Percentiles rank a stretch among this genome's conserved stretches.
These are phyloP conservation scores for Dactylella cylindrospora DNA, from an alignment of 2,329 filamentous ascomycete species.

Conservation along the genomic window DNA sequence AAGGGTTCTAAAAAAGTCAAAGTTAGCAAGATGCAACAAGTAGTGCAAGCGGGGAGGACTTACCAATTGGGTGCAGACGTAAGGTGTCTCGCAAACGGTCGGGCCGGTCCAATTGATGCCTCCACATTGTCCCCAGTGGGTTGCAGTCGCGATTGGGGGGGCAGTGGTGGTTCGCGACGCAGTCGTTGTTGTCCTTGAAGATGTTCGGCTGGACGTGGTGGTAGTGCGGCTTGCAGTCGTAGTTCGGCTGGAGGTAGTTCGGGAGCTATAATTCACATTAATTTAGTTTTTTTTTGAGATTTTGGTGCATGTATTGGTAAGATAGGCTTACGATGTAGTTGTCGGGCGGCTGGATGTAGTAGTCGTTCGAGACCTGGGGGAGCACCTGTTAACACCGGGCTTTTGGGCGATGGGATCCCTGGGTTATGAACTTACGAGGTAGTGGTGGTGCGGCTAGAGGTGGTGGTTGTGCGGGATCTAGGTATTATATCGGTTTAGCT, in stretches of 20 bases:
- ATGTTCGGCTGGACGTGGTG: neutral
- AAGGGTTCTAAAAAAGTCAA: conserved; percentile 37
- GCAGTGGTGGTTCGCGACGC: conserved; percentile 1
- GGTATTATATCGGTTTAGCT: too few species aligned
- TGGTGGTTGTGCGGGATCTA: conserved; percentile 7
- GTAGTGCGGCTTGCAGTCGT: neutral
- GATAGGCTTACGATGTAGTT: conserved; percentile 6
- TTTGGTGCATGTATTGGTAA: neutral
- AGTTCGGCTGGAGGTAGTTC: conserved; percentile 1
- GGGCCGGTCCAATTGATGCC: conserved; percentile 50
- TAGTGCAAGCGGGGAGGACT: conserved; percentile 42
- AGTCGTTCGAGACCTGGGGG: neutral
- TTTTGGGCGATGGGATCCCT: too few species aligned
- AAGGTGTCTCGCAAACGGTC: conserved; percentile 47
- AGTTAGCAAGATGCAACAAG: conserved; percentile 44
- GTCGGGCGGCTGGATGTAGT: conserved; percentile 1
- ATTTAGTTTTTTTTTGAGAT: neutral
- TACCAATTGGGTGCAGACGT: conserved; percentile 18
- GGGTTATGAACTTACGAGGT: neutral
- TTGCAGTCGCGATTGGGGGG: conserved; percentile 23
- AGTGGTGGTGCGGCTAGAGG: conserved; percentile 1
- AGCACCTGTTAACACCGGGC: neutral
- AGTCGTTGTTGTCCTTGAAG: neutral
- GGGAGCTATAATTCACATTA: neutral
- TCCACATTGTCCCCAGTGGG: conserved; percentile 51